Evolutionary conservation across 129 eudicot species (phyloP).

Genomic region (Artemisia tridentata): DNA sequence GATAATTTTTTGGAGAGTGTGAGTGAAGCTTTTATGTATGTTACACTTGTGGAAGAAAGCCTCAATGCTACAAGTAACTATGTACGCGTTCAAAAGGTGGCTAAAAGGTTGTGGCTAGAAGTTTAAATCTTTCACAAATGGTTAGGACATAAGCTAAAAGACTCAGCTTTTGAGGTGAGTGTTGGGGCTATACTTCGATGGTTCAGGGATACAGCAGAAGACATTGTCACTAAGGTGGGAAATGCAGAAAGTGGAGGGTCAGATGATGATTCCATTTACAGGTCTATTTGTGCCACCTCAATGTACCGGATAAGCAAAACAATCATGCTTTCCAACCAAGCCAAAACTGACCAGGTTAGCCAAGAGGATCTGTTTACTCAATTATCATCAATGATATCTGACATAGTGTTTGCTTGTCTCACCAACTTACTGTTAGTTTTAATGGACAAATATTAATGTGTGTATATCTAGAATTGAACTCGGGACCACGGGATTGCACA

Average conservation of each 20-base stretch:
- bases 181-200: conserved; percentile 10
- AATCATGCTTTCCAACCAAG: not conserved
- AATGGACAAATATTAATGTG: too few relatives aligned
- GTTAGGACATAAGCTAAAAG: conserved; percentile 10
- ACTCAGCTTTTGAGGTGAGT: not conserved
- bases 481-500: too few relatives aligned
- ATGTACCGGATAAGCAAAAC: conserved; percentile 11
- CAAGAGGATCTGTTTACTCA: conserved; percentile 14
- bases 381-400: not conserved
- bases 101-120: conserved; percentile 30
- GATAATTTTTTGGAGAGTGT: conserved; percentile 16
- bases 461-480: too few relatives aligned
- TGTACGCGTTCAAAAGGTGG: conserved; percentile 18
- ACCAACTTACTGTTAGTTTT: too few relatives aligned
- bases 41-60: conserved; percentile 8
- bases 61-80: conserved; percentile 6
- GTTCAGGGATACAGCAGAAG: conserved; percentile 12
- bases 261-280: not conserved
- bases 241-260: not conserved
- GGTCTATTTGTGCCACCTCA: conserved; percentile 7
- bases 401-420: not conserved
- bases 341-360: not conserved
- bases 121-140: conserved; percentile 11
- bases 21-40: conserved; percentile 23
- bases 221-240: not conserved